These are phyloP conservation scores for Tanacetum coccineum DNA, from an alignment of 129 eudicot genomes.

Conservation along the genomic window DNA sequence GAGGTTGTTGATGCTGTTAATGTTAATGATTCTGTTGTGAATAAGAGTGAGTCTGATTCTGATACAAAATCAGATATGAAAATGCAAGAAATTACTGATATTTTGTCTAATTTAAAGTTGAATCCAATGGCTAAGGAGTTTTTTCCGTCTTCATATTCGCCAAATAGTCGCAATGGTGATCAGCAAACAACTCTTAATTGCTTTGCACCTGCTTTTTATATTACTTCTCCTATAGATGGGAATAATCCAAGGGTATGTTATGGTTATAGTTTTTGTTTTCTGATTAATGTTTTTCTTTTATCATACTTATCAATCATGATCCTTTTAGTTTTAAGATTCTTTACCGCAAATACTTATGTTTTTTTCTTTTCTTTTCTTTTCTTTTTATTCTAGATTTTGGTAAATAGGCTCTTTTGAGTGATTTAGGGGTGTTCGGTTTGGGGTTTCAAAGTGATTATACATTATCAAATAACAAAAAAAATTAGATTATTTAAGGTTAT, in stretches of 20 bases:
- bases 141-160: slow-evolving; percentile 60
- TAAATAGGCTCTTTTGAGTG: too few species aligned
- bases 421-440: too few species aligned
- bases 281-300: not conserved
- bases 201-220: slow-evolving; percentile 43
- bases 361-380: too few species aligned
- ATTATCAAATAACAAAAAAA: too few species aligned
- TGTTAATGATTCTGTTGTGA: slow-evolving; percentile 15
- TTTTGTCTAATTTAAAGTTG: slow-evolving; percentile 71
- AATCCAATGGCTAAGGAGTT: slow-evolving; percentile 93
- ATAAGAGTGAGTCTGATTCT: slow-evolving; percentile 34
- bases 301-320: not conserved
- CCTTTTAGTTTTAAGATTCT: not conserved
- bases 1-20: slow-evolving; percentile 28
- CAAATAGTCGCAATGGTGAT: slow-evolving; percentile 29
- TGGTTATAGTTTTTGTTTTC: not conserved
- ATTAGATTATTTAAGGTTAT: too few species aligned
- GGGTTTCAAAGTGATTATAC: too few species aligned
- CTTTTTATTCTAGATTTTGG: too few species aligned
- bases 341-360: not conserved
- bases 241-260: slow-evolving; percentile 69
- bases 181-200: slow-evolving; percentile 25
- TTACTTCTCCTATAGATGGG: slow-evolving; percentile 36
- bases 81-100: slow-evolving; percentile 67
- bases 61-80: slow-evolving; percentile 63